Evolutionary conservation across 805 yeast genomes (phyloP).

Genomic region (Candida glaebosa): DNA sequence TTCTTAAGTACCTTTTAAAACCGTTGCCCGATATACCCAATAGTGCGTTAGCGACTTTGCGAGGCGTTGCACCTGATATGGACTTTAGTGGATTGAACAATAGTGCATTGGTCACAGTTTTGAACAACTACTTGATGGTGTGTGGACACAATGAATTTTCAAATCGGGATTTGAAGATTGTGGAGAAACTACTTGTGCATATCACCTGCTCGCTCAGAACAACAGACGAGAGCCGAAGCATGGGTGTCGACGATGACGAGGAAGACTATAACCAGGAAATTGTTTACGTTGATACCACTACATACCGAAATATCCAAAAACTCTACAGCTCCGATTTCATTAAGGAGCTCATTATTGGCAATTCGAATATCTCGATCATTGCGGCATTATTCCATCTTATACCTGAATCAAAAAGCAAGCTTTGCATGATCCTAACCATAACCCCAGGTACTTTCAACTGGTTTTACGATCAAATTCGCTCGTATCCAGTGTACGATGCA

Average conservation of each 20-base stretch:
- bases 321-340: slow-evolving; percentile 22
- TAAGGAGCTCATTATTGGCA: slow-evolving; percentile 13
- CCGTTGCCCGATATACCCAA: neutral
- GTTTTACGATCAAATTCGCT: slow-evolving; percentile 24
- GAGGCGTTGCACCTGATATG: neutral
- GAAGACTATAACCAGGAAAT: slow-evolving; percentile 14
- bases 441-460: slow-evolving; percentile 37
- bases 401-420: slow-evolving; percentile 33
- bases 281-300: slow-evolving; percentile 6
- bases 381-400: slow-evolving; percentile 32
- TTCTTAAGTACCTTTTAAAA: neutral
- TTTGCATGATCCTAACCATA: slow-evolving; percentile 40
- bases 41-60: neutral
- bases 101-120: slow-evolving; percentile 9
- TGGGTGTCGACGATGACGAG: slow-evolving; percentile 20
- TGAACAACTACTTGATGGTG: slow-evolving; percentile 16
- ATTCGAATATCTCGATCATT: slow-evolving; percentile 16
- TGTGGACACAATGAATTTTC: slow-evolving; percentile 14
- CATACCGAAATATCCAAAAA: slow-evolving; percentile 9
- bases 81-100: slow-evolving; percentile 1
- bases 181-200: slow-evolving; percentile 15
- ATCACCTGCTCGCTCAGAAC: slow-evolving; percentile 13
- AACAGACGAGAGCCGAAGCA: slow-evolving; percentile 1
- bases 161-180: slow-evolving; percentile 15
- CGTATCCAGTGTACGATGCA: slow-evolving; percentile 13